A percentile compares a stretch with the other conserved stretches of the same genome.
phyloP scores from a whole-genome alignment of 2,329 filamentous ascomycete species.

The Cladosporium oxysporum region DNA sequence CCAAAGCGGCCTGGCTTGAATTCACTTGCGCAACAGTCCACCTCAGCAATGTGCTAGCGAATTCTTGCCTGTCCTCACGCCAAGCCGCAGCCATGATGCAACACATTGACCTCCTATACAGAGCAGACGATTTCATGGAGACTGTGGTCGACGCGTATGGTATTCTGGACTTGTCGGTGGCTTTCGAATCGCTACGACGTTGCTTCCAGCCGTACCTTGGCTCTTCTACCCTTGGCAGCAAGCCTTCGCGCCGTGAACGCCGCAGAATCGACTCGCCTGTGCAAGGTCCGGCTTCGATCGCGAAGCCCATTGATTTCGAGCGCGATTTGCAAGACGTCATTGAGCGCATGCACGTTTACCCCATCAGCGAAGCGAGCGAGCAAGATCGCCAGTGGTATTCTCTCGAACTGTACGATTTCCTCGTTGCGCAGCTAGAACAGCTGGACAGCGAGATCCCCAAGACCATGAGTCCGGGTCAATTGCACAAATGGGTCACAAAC shows the following conservation, averaged over 20 bases:
- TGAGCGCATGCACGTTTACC: background rate
- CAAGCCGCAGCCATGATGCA: conserved; percentile 11
- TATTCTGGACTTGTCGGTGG: background rate
- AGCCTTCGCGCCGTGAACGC: background rate
- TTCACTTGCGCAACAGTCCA: conserved; percentile 10
- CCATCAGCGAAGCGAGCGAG: background rate
- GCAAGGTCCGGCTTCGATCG: background rate
- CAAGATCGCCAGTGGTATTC: conserved; percentile 10
- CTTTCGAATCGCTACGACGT: background rate
- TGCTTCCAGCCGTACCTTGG: background rate
- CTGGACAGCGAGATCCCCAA: background rate
- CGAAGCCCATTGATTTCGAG: background rate
- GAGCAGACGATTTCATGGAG: conserved; percentile 16
- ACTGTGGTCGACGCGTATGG: background rate
- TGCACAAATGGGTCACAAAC: conserved; percentile 1
- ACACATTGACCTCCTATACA: conserved; percentile 10
- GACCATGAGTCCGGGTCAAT: background rate
- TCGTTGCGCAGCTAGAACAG: conserved; percentile 5
- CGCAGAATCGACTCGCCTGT: background rate
- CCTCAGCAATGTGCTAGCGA: background rate
- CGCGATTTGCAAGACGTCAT: background rate
- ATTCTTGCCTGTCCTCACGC: background rate
- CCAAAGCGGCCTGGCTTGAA: conserved; percentile 8
- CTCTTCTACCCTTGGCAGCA: no score
- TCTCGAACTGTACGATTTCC: conserved; percentile 1